Evolutionary conservation across 2,329 filamentous ascomycete genomes (phyloP), one percentile per base, ranked within the genome.

Genomic region (Xylaria hypoxylon): DNA sequence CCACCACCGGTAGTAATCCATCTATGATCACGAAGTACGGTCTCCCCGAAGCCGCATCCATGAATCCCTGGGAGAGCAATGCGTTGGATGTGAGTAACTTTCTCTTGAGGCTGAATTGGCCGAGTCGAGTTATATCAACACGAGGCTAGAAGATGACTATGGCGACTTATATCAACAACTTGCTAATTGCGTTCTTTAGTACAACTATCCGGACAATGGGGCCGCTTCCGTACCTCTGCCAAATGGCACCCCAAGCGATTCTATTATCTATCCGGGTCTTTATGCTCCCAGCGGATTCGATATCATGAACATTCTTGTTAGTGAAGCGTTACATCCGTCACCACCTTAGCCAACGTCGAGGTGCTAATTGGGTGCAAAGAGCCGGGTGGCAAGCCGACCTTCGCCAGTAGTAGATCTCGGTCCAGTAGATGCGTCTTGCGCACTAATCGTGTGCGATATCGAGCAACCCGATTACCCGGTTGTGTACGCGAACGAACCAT

Each of bases 401-500:
- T 89, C 93, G 67, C 92, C 93, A 0, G 85, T 90, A 71, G 89
- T 97, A 72, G 87, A 93, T 55, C 89, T 97, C 47, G 94, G 93
- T 6, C 87, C 92, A 0, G 89, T 97, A 38, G 94, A 97, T 78
- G 84, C 92, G 71, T 96, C 93, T 1, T 96, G 93, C 75, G 91
- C 93, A 2, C 89, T 97, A 69, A 87, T 95, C 19, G 86, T 97
- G 45, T 96, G 92, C 79, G 92, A 96, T 77, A 88, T 94, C 35
- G 84, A 86, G 47, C 85, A 87, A 71, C 86, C 91, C 31, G 93
- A 96, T 77, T 83, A 85, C 33, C 93, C 94, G 2, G 93, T 97
- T 66, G 87, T 96, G 8, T 97, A 96, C 76, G 92, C 90, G 70
- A 95, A 92, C 1, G 91, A 94, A 5, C 87, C 92, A 33, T 97